Percentiles rank a stretch among this genome's conserved stretches.
phyloP scores from a whole-genome alignment of 2,329 filamentous ascomycete genomes.

The Nemania abortiva region DNA sequence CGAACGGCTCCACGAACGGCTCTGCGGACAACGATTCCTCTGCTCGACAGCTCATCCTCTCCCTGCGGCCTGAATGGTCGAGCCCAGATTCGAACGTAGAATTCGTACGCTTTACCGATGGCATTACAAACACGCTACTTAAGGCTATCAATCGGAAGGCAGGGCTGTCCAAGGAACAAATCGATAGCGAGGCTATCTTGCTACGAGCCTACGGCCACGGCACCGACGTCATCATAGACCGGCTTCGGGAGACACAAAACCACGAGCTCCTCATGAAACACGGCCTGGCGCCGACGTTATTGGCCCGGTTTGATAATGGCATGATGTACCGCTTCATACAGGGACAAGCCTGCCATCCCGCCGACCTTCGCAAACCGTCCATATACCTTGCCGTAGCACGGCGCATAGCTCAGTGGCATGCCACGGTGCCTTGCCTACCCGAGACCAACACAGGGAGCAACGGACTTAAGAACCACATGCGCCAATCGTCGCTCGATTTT shows the following conservation, averaged over 20 bases:
- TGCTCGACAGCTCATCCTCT: constrained; percentile 81
- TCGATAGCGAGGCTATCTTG: constrained; percentile 80
- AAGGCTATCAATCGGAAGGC: constrained; percentile 79
- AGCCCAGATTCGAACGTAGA: constrained; percentile 79
- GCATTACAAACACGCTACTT: constrained; percentile 94
- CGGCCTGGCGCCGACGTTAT: constrained; percentile 84
- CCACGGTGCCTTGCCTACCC: constrained; percentile 71
- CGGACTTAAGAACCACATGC: constrained; percentile 49
- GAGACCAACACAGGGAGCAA: constrained; percentile 53
- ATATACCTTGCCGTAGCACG: constrained; percentile 87
- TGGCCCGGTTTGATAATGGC: constrained; percentile 95
- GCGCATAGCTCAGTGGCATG: constrained; percentile 93
- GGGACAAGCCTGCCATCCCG: constrained; percentile 81
- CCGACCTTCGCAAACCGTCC: constrained; percentile 79
- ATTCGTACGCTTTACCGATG: constrained; percentile 93
- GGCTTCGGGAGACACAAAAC: constrained; percentile 82
- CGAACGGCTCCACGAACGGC: constrained; percentile 52
- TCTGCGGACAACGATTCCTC: constrained; percentile 81
- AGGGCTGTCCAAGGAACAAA: constrained; percentile 71
- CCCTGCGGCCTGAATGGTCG: constrained; percentile 86
- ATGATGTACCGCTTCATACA: constrained; percentile 93
- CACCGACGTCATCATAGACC: constrained; percentile 95
- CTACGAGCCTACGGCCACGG: constrained; percentile 94
- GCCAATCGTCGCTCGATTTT: constrained; percentile 60
- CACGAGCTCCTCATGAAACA: constrained; percentile 89